A percentile compares a stretch with the other conserved stretches of the same genome.
These are phyloP conservation scores for Colletotrichum neosansevieriae DNA, from an alignment of 2,329 filamentous ascomycete species.

Conservation along the genomic window DNA sequence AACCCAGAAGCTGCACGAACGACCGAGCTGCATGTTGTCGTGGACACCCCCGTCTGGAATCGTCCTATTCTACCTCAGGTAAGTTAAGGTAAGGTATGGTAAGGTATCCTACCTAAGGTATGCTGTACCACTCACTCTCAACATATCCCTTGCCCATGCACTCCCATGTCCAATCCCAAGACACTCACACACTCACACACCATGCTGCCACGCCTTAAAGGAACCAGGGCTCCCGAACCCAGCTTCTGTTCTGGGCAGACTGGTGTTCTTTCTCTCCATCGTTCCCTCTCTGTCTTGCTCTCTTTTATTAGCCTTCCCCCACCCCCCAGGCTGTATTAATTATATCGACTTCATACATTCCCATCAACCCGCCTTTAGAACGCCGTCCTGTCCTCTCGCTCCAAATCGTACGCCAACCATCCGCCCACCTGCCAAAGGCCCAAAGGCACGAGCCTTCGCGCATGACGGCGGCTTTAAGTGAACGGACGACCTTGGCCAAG, in stretches of 20 bases:
- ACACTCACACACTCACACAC: slow-evolving; percentile 22
- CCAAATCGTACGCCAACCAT: slow-evolving; percentile 9
- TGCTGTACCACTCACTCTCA: slow-evolving; percentile 4
- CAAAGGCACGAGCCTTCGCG: slow-evolving; percentile 32
- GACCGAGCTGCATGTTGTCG: slow-evolving; percentile 31
- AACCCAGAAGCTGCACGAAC: slow-evolving; percentile 28
- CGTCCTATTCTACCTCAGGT: not conserved
- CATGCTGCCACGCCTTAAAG: slow-evolving; percentile 36
- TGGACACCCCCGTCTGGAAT: slow-evolving; percentile 17
- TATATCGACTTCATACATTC: slow-evolving; percentile 24
- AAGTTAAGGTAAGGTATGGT: no score
- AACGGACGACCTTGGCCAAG: slow-evolving; percentile 29
- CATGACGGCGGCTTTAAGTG: slow-evolving; percentile 26
- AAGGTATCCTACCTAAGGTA: no score
- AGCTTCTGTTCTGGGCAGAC: slow-evolving; percentile 28
- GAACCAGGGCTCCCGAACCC: slow-evolving; percentile 38
- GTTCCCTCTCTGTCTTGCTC: slow-evolving; percentile 4
- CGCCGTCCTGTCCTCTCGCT: not conserved
- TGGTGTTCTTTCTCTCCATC: slow-evolving; percentile 27
- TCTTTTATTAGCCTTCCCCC: slow-evolving; percentile 7
- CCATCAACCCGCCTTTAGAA: slow-evolving; percentile 8
- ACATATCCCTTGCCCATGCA: slow-evolving; percentile 28
- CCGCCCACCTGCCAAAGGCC: slow-evolving; percentile 31
- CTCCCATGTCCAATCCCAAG: slow-evolving; percentile 34
- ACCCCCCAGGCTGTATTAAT: slow-evolving; percentile 13